Base-by-base conservation (phyloP, 306 rosid species). In the Castanopsis chinensis region DNA sequence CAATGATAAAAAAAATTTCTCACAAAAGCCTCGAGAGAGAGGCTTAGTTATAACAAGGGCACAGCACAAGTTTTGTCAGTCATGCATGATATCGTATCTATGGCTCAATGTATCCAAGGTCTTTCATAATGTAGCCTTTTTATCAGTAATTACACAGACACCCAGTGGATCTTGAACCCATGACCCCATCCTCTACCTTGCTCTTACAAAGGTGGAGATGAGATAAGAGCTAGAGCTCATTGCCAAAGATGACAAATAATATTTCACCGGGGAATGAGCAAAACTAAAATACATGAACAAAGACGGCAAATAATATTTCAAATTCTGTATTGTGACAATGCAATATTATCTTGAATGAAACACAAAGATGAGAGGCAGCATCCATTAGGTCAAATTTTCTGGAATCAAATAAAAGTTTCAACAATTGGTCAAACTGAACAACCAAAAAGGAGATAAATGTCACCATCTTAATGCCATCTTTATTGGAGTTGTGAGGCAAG, bases 381-480 rank as follows among this genome's bases (percentile, higher is more conserved):
- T 30, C 21, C 41, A 64, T 64, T 7, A 21, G 10, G 5, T 11
- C n/a, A 59, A 4, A 15, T 35, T 35, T 33, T 35, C 72, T 37
- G 10, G 4, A 35, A 52, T 41, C 37, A 33, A 70, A 77, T 79
- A 69, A 64, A 71, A 43, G 69, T 60, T 18, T 60, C 57, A 43
- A 76, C 23, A 27, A 30, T 27, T 63, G 51, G 76, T 75, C 77
- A 61, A 57, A 73, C 20, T 63, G 21, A 79, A 58, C 60, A 82
- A 77, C 37, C 54, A 77, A 51, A 23, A 75, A 73, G 71, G 79
- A 80, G 72, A 77, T 64, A 80, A 77, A 82, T 21, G 72, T 93
- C 86, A 96, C 99, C 99, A 96, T 86, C 97, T 90, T 79, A 96
- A 83, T 71, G 99, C 99, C 97, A 89, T 96, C 94, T 96, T 96